Base-by-base conservation (phyloP, 805 yeast genomes). In the Spathaspora arborariae region DNA sequence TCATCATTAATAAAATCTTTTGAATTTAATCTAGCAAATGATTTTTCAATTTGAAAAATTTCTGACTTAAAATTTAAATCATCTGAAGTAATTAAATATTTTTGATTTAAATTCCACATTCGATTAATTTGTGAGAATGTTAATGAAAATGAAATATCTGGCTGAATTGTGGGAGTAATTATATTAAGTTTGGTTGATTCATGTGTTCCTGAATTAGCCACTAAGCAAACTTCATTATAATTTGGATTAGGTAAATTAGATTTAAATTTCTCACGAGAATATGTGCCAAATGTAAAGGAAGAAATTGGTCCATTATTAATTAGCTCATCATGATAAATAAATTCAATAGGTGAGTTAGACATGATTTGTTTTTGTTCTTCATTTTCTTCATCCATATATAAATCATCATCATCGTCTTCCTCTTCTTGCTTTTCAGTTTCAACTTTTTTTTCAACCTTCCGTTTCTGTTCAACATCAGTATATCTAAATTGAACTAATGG, bases 221-320 rank as follows among this genome's bases (percentile, higher is more conserved):
- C 76, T 2, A 89, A 76, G 5, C 88, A 85, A 15, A 77, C 68
- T 56, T 86, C 94, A 41, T 77, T 72, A 51, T 63, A 70, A 51
- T 82, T 84, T 2, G 96, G 92, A 58, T 86, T 86, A 0, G 78
- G 68, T 22, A 85, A 70, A 40, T 89, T 88, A 46, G 82, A 78
- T 9, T 78, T 68, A 46, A 72, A 75, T 39, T 68, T 68, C 15
- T 80, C 82, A 0, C 79, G 72, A 0, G 85, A 75, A 21, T 78
- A 70, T 42, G 74, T 72, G 0, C 91, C 96, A 27, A 83, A 55
- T 0, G 90, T 75, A 51, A 90, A 75, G 36, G 82, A 79, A 2
- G 86, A 72, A 10, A 86, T 69, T 0, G 96, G 96, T 0, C 96
- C 96, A 53, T 78, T 72, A 56, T 83, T 86, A 2, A 75, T 56